These are phyloP conservation scores for Saprolegnia diclina DNA, from an alignment of 352 stramenopile genomes.

Conservation along the genomic window DNA sequence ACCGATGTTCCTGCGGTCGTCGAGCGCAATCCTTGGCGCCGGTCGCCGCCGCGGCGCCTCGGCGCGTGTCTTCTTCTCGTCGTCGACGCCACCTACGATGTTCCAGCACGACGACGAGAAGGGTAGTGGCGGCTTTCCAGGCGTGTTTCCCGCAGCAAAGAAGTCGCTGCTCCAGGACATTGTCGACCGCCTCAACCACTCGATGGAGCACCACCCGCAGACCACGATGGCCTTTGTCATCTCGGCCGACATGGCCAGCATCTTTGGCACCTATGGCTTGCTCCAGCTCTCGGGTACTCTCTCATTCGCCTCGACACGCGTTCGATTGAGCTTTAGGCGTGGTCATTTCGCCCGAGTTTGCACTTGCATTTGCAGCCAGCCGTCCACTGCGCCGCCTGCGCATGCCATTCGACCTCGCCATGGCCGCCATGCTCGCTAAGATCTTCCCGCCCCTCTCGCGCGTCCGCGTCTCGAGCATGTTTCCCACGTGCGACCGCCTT, in stretches of 20 bases:
- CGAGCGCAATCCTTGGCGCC: too few species aligned
- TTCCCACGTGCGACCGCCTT: constrained; percentile 45
- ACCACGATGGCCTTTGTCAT: constrained; percentile 76
- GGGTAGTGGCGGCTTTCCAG: background rate
- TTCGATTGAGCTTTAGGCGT: constrained; percentile 33
- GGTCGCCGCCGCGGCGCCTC: too few species aligned
- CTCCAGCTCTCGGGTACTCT: constrained; percentile 49
- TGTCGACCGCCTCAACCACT: constrained; percentile 68
- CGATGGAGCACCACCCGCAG: constrained; percentile 61
- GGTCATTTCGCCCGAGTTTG: constrained; percentile 80
- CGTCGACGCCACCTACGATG: background rate
- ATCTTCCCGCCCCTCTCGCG: constrained; percentile 64
- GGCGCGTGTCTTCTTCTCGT: constrained; percentile 9
- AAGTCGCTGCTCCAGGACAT: constrained; percentile 48
- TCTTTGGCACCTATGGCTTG: constrained; percentile 70
- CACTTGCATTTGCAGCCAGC: constrained; percentile 74
- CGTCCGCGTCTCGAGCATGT: constrained; percentile 53
- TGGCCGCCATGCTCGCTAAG: constrained; percentile 58
- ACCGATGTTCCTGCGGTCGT: too few species aligned
- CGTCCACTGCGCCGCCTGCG: constrained; percentile 75
- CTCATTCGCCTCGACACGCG: background rate
- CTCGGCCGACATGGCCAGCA: constrained; percentile 72
- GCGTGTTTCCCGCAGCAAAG: constrained; percentile 18
- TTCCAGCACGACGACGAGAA: background rate
- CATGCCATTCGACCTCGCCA: constrained; percentile 66